Percentiles rank a stretch among this genome's conserved stretches.
These are phyloP conservation scores for Syncephalastrum racemosum DNA, from an alignment of 371 early-diverging fungal species.

Conservation along the genomic window DNA sequence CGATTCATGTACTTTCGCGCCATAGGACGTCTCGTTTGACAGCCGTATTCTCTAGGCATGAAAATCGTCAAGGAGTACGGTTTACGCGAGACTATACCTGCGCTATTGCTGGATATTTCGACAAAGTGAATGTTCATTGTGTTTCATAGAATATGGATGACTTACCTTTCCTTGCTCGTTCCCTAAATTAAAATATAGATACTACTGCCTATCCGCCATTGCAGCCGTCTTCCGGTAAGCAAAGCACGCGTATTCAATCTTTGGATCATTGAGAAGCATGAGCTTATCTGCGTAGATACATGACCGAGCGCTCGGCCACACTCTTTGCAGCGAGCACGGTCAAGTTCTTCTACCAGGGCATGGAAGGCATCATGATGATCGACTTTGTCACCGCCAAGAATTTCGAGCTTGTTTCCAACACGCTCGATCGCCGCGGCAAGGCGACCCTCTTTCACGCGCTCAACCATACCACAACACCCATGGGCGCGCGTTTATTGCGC, in stretches of 20 bases:
- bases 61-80: conserved; percentile 48
- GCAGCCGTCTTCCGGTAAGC: conserved; percentile 53
- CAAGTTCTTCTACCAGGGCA: conserved; percentile 62
- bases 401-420: conserved; percentile 62
- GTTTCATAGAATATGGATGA: neutral
- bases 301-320: conserved; percentile 50
- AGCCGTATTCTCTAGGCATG: conserved; percentile 28
- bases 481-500: conserved; percentile 75
- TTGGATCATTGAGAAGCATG: neutral
- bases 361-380: conserved; percentile 39
- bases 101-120: conserved; percentile 38
- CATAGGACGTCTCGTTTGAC: neutral
- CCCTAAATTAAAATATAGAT: too few relatives aligned
- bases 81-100: conserved; percentile 40
- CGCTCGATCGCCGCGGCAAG: conserved; percentile 26
- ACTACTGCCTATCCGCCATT: conserved; percentile 56
- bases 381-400: conserved; percentile 59
- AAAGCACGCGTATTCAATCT: neutral
- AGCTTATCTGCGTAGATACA: conserved; percentile 37
- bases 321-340: conserved; percentile 58
- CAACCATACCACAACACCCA: conserved; percentile 64
- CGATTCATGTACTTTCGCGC: neutral
- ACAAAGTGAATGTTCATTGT: conserved; percentile 38
- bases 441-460: conserved; percentile 57
- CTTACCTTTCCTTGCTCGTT: too few relatives aligned